phyloP scores from a whole-genome alignment of 495 filamentous ascomycete genomes.

The Penicillium mononematosum region DNA sequence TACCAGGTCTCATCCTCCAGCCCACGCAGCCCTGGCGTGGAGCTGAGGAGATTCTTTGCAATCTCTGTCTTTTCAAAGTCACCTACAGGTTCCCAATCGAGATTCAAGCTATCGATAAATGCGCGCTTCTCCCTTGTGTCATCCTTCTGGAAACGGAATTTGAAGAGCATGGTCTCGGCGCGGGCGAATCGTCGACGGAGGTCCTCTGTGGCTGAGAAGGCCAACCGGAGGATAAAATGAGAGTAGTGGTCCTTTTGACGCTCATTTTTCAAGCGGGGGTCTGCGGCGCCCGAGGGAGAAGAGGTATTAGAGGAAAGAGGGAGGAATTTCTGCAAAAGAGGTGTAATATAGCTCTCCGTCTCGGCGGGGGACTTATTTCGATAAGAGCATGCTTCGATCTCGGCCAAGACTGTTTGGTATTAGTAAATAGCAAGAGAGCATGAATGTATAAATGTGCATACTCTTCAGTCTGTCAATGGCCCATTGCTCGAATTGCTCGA shows the following conservation, averaged over 20 bases:
- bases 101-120: conserved; percentile 74
- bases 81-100: conserved; percentile 78
- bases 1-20: conserved; percentile 83
- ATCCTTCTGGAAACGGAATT: conserved; percentile 71
- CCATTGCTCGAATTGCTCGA: conserved; percentile 99
- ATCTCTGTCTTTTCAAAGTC: conserved; percentile 70
- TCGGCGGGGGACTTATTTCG: conserved; percentile 81
- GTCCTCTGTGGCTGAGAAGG: conserved; percentile 89
- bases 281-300: conserved; percentile 46
- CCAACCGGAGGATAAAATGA: conserved; percentile 94
- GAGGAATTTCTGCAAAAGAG: conserved; percentile 81
- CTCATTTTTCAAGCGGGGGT: conserved; percentile 60
- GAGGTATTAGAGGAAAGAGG: conserved; percentile 77
- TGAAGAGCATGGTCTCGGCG: conserved; percentile 85
- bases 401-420: conserved; percentile 70
- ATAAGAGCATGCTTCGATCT: conserved; percentile 94
- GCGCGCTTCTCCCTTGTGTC: conserved; percentile 63
- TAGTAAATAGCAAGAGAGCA: conserved; percentile 8
- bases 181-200: conserved; percentile 83
- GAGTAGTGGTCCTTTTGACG: conserved; percentile 96
- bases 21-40: conserved; percentile 52
- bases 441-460: conserved; percentile 34
- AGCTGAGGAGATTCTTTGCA: conserved; percentile 50
- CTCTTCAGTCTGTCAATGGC: conserved; percentile 88
- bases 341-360: conserved; percentile 72